A percentile compares a stretch with the other conserved stretches of the same genome.
Conservation (phyloP, 495 filamentous ascomycete species). For the Parachaetomium inaequale region DNA sequence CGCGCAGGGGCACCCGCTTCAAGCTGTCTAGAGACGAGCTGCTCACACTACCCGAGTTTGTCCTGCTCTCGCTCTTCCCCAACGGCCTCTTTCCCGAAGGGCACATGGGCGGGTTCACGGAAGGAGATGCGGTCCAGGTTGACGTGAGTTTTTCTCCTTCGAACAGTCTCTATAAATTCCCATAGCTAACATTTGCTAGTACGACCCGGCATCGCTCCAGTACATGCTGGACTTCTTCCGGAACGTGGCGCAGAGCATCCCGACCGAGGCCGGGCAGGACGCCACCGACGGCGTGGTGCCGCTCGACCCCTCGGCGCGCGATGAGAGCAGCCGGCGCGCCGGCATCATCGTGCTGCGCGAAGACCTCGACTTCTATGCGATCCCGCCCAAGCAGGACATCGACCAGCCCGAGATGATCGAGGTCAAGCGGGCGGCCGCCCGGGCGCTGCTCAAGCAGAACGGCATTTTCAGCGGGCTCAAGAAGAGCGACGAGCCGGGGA, state of each 20-base stretch:
- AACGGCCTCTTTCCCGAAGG: constrained; percentile 97
- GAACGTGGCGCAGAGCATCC: constrained; percentile 89
- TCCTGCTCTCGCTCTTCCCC: constrained; percentile 95
- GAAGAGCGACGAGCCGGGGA: constrained; percentile 91
- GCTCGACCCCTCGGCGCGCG: constrained; percentile 49
- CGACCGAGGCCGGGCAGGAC: constrained; percentile 56
- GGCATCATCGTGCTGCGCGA: constrained; percentile 97
- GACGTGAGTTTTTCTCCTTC: constrained; percentile 65
- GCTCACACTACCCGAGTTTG: constrained; percentile 92
- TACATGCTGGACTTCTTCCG: constrained; percentile 99
- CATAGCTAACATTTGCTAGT: constrained; percentile 58
- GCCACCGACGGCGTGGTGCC: constrained; percentile 62
- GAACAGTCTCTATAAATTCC: neutral
- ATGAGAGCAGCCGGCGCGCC: constrained; percentile 65
- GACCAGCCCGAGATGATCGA: constrained; percentile 89
- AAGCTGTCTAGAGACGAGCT: constrained; percentile 91
- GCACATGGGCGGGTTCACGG: constrained; percentile 84
- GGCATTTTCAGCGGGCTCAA: constrained; percentile 95
- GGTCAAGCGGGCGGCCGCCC: constrained; percentile 90
- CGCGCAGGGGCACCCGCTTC: constrained; percentile 79
- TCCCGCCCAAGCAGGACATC: constrained; percentile 84
- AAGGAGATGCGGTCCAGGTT: constrained; percentile 92
- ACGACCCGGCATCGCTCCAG: constrained; percentile 90
- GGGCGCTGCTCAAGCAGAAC: constrained; percentile 79
- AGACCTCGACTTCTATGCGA: constrained; percentile 96